phyloP scores from a whole-genome alignment of 1,139 yeast species.

The Diutina catenulata region DNA sequence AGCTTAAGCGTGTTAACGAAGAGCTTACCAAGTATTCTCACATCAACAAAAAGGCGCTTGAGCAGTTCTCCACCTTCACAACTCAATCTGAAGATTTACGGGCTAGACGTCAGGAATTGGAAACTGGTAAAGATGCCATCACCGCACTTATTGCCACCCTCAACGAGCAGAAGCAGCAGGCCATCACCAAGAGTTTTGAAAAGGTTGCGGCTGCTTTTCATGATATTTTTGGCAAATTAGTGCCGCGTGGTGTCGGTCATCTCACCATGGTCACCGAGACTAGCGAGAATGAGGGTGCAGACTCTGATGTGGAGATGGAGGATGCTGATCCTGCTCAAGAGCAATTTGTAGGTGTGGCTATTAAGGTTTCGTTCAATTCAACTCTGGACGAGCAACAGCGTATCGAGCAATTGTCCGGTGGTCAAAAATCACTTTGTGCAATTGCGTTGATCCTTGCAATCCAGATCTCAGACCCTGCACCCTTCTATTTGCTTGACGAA shows the following conservation, averaged over 20 bases:
- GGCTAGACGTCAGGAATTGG: constrained; percentile 57
- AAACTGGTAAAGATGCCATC: constrained; percentile 60
- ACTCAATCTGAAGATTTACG: constrained; percentile 60
- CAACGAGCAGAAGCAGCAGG: constrained; percentile 71
- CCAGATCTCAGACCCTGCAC: constrained; percentile 93
- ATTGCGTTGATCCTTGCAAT: constrained; percentile 87
- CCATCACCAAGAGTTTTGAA: constrained; percentile 67
- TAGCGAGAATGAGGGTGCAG: constrained; percentile 12
- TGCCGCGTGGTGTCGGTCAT: constrained; percentile 73
- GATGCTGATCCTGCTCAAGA: background rate
- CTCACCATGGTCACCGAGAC: constrained; percentile 10
- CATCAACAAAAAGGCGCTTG: constrained; percentile 84
- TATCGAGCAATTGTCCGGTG: constrained; percentile 90
- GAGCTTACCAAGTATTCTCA: constrained; percentile 57
- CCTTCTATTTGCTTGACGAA: constrained; percentile 91
- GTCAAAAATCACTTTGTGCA: constrained; percentile 93
- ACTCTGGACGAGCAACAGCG: constrained; percentile 77
- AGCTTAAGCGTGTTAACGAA: constrained; percentile 45
- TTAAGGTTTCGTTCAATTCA: constrained; percentile 84
- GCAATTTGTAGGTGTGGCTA: constrained; percentile 68
- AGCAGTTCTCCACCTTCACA: constrained; percentile 67
- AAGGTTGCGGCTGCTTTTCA: constrained; percentile 67
- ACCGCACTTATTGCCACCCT: constrained; percentile 60
- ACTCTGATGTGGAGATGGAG: background rate
- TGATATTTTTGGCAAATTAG: constrained; percentile 66